phyloP scores from a whole-genome alignment of 495 filamentous ascomycete species.

The Jackrogersella multiformis region DNA sequence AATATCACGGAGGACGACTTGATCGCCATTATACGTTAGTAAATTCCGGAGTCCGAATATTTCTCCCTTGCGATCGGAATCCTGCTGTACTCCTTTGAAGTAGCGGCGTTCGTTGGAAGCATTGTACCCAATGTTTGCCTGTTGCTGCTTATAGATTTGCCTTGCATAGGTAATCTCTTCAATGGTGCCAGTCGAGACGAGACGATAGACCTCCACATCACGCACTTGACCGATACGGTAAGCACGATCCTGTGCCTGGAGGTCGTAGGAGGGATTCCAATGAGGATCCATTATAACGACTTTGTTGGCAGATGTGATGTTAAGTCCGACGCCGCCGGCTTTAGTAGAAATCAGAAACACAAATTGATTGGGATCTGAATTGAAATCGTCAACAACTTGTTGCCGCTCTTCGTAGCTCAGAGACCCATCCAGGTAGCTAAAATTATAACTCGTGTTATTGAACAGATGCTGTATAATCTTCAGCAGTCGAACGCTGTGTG shows the following conservation, averaged over 20 bases:
- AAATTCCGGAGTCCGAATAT: constrained; percentile 92
- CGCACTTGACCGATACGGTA: constrained; percentile 94
- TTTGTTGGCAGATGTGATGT: constrained; percentile 98
- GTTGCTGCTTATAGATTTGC: constrained; percentile 99
- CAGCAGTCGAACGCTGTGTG: constrained; percentile 84
- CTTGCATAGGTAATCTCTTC: constrained; percentile 97
- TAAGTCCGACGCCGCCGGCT: constrained; percentile 86
- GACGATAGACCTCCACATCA: constrained; percentile 94
- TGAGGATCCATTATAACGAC: constrained; percentile 97
- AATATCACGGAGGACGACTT: constrained; percentile 85
- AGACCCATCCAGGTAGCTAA: constrained; percentile 88
- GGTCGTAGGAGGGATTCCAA: constrained; percentile 94
- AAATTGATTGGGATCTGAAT: constrained; percentile 86
- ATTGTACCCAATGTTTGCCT: constrained; percentile 96
- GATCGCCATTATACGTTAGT: constrained; percentile 82
- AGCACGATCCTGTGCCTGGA: constrained; percentile 96
- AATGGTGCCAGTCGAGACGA: constrained; percentile 92
- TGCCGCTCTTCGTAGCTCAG: constrained; percentile 89
- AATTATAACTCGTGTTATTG: constrained; percentile 87
- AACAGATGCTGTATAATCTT: constrained; percentile 89
- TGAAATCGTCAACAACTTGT: constrained; percentile 87
- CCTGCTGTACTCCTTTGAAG: constrained; percentile 92
- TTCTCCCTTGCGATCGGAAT: constrained; percentile 82
- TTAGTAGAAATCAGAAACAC: constrained; percentile 96
- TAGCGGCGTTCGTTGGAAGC: constrained; percentile 92